Conservation (phyloP, 2,329 filamentous ascomycete species). For the Metarhizium guizhouense region DNA sequence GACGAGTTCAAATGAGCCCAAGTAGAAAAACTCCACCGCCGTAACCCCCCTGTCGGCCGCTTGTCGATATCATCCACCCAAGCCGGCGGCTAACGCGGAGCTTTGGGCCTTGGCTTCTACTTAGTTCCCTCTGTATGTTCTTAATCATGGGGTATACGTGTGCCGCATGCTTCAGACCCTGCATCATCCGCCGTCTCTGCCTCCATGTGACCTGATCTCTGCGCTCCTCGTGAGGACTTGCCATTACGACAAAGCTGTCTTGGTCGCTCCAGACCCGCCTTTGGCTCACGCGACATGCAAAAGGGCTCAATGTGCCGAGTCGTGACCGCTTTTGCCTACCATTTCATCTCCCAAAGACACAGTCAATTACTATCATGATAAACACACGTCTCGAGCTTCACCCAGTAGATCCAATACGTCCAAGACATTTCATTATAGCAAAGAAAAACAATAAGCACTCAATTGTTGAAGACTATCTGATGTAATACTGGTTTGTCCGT, state of each 20-base stretch:
- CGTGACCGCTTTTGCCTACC: background rate
- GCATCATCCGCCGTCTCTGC: background rate
- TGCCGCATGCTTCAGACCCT: no score
- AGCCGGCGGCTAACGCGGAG: no score
- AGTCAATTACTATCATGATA: no score
- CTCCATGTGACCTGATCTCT: background rate
- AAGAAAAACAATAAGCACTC: conserved; percentile 7
- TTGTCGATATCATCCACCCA: no score
- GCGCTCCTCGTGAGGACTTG: background rate
- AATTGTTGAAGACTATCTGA: conserved; percentile 8
- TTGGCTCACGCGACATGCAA: background rate
- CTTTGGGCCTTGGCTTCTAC: no score
- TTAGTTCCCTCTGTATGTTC: no score
- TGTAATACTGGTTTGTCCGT: background rate
- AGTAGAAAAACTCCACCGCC: no score
- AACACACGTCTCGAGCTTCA: background rate
- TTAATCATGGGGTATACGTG: no score
- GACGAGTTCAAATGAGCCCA: no score
- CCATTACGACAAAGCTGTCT: no score
- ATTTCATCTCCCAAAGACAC: no score
- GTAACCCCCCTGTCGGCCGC: no score
- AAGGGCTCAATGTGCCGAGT: background rate
- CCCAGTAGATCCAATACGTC: background rate
- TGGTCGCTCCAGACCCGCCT: background rate
- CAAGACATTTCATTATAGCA: background rate